A percentile compares a stretch with the other conserved stretches of the same genome.
Conservation (phyloP, 2,329 filamentous ascomycete genomes). For the Didymella pomorum region DNA sequence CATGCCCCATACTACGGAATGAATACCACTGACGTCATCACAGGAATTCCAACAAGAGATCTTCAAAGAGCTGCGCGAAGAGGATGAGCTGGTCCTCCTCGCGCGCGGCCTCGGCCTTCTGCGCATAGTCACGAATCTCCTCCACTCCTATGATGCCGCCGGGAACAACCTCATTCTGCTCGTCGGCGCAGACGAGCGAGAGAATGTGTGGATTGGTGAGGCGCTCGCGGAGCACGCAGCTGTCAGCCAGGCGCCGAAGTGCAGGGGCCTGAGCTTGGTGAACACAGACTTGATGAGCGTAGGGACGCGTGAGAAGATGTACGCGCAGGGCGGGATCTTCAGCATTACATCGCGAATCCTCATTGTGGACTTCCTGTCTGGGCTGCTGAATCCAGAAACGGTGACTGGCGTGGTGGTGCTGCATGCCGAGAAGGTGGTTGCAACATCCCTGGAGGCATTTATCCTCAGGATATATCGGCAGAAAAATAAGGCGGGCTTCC, state of each 20-base stretch:
- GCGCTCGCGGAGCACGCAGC: conserved; percentile 94
- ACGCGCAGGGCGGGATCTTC: conserved; percentile 86
- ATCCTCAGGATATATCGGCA: conserved; percentile 93
- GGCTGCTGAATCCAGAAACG: conserved; percentile 78
- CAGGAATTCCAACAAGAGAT: conserved; percentile 91
- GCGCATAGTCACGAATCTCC: conserved; percentile 90
- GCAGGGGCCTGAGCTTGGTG: conserved; percentile 86
- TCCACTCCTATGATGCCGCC: conserved; percentile 95
- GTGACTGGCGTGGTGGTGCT: conserved; percentile 88
- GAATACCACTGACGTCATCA: conserved; percentile 35
- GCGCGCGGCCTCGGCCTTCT: conserved; percentile 91
- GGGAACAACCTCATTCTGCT: conserved; percentile 92
- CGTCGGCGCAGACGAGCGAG: conserved; percentile 87
- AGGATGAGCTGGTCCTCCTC: conserved; percentile 93
- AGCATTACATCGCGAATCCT: conserved; percentile 96
- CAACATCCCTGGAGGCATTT: conserved; percentile 92
- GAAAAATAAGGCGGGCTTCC: conserved; percentile 90
- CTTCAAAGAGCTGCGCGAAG: conserved; percentile 73
- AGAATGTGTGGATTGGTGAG: conserved; percentile 97
- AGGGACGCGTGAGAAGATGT: conserved; percentile 87
- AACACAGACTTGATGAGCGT: conserved; percentile 96
- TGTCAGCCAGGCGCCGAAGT: conserved; percentile 81
- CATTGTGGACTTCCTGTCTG: conserved; percentile 91
- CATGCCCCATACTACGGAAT: background rate
- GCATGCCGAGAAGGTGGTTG: conserved; percentile 84